Percentiles rank a stretch among this genome's conserved stretches.
phyloP scores from a whole-genome alignment of 139 green algal genomes.

The Ettlia oleoabundans region DNA sequence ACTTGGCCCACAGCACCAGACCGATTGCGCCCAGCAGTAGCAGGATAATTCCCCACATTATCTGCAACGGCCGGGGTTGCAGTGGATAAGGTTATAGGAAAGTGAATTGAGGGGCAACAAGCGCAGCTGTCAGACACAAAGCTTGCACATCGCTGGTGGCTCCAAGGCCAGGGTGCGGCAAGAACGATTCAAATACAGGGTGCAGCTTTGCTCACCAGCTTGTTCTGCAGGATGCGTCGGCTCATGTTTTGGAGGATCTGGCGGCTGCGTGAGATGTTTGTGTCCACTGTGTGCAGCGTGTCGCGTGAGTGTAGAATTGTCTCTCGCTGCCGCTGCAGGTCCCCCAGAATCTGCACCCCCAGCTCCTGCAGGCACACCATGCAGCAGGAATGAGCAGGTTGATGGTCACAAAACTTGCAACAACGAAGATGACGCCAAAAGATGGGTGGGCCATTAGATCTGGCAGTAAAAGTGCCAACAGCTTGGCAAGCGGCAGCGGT shows the following conservation, averaged over 20 bases:
- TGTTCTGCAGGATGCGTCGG: slow-evolving; percentile 88
- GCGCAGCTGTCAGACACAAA: background rate
- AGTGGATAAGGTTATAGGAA: no score
- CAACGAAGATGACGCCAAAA: no score
- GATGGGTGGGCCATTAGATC: no score
- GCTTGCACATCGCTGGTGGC: background rate
- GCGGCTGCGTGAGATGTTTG: slow-evolving; percentile 86
- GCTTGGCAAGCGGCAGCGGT: background rate
- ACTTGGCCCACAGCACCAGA: slow-evolving; percentile 66
- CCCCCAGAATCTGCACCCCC: slow-evolving; percentile 88
- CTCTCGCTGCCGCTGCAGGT: slow-evolving; percentile 93
- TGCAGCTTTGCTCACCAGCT: no score
- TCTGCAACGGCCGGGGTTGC: no score
- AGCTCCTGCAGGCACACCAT: slow-evolving; percentile 80
- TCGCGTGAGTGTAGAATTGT: slow-evolving; percentile 89
- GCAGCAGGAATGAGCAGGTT: background rate
- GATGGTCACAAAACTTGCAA: no score
- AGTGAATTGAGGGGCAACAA: no score
- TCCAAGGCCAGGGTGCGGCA: background rate
- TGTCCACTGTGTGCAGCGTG: slow-evolving; percentile 88
- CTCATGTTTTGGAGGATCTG: slow-evolving; percentile 89
- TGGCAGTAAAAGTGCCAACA: no score
- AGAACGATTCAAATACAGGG: no score
- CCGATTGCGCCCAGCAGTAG: slow-evolving; percentile 58
- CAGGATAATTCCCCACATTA: slow-evolving; percentile 53